A percentile compares a stretch with the other conserved stretches of the same genome.
Evolutionary conservation across 495 filamentous ascomycete species (phyloP).

Genomic region (Penicillium canescens): DNA sequence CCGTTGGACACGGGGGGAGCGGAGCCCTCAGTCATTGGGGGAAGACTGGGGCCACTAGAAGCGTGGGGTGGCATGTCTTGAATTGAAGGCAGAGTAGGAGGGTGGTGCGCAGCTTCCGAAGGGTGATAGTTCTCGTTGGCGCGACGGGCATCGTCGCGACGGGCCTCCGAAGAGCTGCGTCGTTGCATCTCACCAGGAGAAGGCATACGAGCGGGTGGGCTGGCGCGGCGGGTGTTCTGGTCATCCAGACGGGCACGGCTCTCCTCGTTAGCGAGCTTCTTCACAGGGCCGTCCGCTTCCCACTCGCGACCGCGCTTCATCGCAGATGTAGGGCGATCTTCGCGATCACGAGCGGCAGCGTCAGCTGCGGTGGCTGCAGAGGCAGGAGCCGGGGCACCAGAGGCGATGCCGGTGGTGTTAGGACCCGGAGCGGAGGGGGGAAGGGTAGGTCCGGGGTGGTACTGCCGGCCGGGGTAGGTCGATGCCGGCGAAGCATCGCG

Average conservation of each 20-base stretch:
- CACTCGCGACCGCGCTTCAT: conserved; percentile 88
- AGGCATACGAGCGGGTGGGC: conserved; percentile 55
- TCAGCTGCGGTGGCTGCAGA: conserved; percentile 73
- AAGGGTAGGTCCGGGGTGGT: conserved; percentile 67
- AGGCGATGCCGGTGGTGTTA: conserved; percentile 74
- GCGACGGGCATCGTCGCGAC: conserved; percentile 67
- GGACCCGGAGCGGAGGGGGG: conserved; percentile 53
- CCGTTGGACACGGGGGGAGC: conserved; percentile 58
- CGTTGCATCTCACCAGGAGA: conserved; percentile 71
- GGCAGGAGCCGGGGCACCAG: conserved; percentile 71
- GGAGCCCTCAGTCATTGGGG: conserved; percentile 57
- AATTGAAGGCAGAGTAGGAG: conserved; percentile 68
- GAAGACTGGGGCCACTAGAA: conserved; percentile 43
- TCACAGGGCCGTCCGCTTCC: conserved; percentile 72
- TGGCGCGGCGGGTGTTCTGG: conserved; percentile 72
- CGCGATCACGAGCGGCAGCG: conserved; percentile 77
- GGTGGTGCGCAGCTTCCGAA: conserved; percentile 88
- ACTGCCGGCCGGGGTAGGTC: conserved; percentile 76
- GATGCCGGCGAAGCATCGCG: conserved; percentile 86
- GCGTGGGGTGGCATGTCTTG: conserved; percentile 68
- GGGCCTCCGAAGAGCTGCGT: conserved; percentile 76
- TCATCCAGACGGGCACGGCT: conserved; percentile 83
- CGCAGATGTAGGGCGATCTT: conserved; percentile 75
- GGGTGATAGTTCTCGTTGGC: conserved; percentile 80
- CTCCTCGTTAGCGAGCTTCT: conserved; percentile 89